Conservation (phyloP, 257 asterid species). For the Lycium barbarum region DNA sequence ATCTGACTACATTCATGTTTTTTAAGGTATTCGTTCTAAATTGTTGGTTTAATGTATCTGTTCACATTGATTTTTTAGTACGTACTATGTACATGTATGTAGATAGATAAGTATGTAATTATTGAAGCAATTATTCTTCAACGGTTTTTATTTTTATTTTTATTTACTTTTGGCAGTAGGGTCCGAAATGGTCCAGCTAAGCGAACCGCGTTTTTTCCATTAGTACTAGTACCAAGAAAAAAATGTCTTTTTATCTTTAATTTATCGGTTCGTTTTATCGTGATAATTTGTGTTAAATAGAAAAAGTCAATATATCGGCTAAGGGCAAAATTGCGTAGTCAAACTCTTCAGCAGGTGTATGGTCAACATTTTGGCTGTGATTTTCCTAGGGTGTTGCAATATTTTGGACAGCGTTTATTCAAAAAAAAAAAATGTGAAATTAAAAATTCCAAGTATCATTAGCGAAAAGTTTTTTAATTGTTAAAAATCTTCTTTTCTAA, state of each 20-base stretch:
- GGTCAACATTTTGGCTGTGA: too few species aligned
- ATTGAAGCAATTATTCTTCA: slow-evolving; percentile 28
- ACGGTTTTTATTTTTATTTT: background rate
- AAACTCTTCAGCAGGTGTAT: too few species aligned
- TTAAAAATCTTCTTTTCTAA: too few species aligned
- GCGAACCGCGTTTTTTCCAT: slow-evolving; percentile 40
- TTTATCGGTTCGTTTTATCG: background rate
- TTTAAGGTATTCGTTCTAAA: background rate
- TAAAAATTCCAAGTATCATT: too few species aligned
- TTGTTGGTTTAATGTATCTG: background rate
- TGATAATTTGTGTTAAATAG: too few species aligned
- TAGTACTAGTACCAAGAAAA: slow-evolving; percentile 23
- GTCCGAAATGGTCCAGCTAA: slow-evolving; percentile 38
- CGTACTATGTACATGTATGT: background rate
- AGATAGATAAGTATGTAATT: background rate
- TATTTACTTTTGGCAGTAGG: background rate
- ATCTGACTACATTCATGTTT: background rate
- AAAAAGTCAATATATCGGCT: too few species aligned
- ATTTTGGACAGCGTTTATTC: too few species aligned
- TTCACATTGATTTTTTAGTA: background rate
- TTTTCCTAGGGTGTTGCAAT: too few species aligned
- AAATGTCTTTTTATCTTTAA: background rate
- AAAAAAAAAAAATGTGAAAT: too few species aligned
- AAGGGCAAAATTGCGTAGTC: too few species aligned
- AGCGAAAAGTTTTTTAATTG: too few species aligned